A percentile compares a stretch with the other conserved stretches of the same genome.
Evolutionary conservation across 306 rosid species (phyloP).

Genomic region (Quercus dentata): DNA sequence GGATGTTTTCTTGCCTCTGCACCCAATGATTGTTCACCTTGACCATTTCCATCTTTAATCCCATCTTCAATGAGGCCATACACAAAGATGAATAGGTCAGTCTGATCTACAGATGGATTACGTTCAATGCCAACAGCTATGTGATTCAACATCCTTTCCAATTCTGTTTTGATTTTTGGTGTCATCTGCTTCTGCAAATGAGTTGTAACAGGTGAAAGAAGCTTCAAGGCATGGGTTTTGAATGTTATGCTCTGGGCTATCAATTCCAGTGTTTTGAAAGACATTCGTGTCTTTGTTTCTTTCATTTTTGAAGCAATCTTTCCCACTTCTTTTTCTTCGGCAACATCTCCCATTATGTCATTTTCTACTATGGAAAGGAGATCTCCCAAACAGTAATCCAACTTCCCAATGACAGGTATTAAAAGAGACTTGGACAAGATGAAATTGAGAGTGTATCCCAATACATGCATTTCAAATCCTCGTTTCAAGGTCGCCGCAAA

Average conservation of each 20-base stretch:
- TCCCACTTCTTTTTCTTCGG: constrained; percentile 92
- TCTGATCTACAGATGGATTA: constrained; percentile 77
- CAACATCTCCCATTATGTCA: constrained; percentile 86
- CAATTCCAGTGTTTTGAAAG: constrained; percentile 76
- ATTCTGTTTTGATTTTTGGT: constrained; percentile 62
- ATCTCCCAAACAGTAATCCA: constrained; percentile 86
- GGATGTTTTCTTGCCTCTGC: constrained; percentile 27
- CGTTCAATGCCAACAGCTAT: constrained; percentile 83
- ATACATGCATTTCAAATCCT: constrained; percentile 90
- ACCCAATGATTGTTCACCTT: constrained; percentile 32
- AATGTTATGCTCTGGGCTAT: constrained; percentile 76
- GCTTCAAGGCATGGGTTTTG: constrained; percentile 63
- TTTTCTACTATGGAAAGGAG: constrained; percentile 71
- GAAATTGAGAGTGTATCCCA: constrained; percentile 82
- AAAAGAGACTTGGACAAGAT: constrained; percentile 69
- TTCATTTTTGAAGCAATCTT: constrained; percentile 95
- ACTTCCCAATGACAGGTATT: constrained; percentile 51
- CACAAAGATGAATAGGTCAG: constrained; percentile 64
- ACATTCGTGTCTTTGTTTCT: constrained; percentile 74
- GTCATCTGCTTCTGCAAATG: constrained; percentile 59
- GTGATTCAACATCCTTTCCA: constrained; percentile 74
- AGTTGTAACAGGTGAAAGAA: constrained; percentile 64
- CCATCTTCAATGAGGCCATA: constrained; percentile 78
- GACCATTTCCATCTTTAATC: constrained; percentile 49
- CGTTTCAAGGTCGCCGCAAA: constrained; percentile 70